phyloP scores from a whole-genome alignment of 306 rosid species.

The Inga oerstediana region DNA sequence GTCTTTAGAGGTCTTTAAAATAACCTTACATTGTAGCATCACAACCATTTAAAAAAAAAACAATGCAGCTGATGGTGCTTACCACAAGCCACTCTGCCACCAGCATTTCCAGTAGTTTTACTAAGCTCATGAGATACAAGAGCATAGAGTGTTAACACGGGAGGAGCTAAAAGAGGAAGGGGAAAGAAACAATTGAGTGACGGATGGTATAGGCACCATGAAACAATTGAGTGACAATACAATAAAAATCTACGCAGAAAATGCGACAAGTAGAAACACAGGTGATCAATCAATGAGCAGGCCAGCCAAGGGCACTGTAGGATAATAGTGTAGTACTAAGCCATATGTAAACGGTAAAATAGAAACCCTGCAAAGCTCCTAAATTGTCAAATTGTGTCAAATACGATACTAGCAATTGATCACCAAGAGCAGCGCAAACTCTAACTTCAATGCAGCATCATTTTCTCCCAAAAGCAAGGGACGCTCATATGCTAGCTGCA shows the following conservation, averaged over 20 bases:
- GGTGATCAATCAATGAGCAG: not conserved
- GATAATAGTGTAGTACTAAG: not conserved
- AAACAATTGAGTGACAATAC: not conserved
- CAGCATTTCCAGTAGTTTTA: slow-evolving; percentile 94
- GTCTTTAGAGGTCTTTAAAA: not conserved
- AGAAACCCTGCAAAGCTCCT: not conserved
- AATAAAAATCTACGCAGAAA: slow-evolving; percentile 2
- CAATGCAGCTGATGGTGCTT: slow-evolving; percentile 27
- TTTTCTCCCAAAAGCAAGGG: not conserved
- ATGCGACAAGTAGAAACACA: not conserved
- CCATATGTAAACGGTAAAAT: not conserved
- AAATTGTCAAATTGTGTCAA: not conserved
- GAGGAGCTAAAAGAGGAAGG: not conserved
- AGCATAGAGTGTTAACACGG: not conserved
- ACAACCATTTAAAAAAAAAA: not conserved
- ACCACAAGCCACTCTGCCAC: slow-evolving; percentile 97
- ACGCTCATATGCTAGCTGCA: not conserved
- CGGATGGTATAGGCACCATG: not conserved
- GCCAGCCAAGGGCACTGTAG: not conserved
- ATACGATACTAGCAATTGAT: not conserved
- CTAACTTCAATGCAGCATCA: not conserved
- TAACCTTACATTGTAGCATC: not conserved
- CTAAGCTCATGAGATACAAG: slow-evolving; percentile 76
- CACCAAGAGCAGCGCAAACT: too few relatives aligned
- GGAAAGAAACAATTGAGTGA: too few relatives aligned